Conservation (phyloP, 352 stramenopile species). For the Phytophthora cajani region DNA sequence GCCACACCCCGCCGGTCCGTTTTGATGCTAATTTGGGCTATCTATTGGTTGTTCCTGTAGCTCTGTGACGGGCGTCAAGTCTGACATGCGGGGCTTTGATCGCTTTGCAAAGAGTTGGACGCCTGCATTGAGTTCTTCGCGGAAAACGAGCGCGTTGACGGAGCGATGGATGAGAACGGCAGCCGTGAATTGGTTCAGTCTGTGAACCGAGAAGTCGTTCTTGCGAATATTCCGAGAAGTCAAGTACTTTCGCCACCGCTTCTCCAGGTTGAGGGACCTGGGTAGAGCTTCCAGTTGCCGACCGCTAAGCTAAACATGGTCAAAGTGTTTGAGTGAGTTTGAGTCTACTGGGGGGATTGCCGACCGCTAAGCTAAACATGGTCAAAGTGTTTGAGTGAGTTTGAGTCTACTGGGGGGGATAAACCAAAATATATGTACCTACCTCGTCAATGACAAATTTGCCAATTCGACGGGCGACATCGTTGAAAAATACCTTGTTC, state of each 20-base stretch:
- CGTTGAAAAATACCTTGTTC: constrained; percentile 79
- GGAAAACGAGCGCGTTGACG: constrained; percentile 60
- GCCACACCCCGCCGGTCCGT: background rate
- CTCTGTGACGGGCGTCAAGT: constrained; percentile 5
- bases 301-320: constrained; percentile 45
- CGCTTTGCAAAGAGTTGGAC: constrained; percentile 44
- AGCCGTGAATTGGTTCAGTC: constrained; percentile 63
- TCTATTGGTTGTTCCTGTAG: background rate
- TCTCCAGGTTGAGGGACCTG: constrained; percentile 59
- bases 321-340: background rate
- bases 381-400: background rate
- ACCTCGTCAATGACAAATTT: constrained; percentile 73
- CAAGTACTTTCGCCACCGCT: constrained; percentile 66
- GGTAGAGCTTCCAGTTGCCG: constrained; percentile 57
- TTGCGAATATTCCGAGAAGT: constrained; percentile 57
- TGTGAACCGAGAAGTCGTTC: constrained; percentile 53
- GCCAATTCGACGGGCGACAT: constrained; percentile 56
- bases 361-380: constrained; percentile 50
- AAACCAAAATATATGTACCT: background rate
- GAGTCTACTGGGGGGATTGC: constrained; percentile 3
- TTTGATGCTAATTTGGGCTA: constrained; percentile 11
- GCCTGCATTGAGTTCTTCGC: constrained; percentile 53
- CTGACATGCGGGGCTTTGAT: constrained; percentile 14
- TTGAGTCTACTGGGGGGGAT: background rate
- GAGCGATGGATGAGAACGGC: constrained; percentile 53